phyloP scores from a whole-genome alignment of 2,329 filamentous ascomycete genomes.

The Colletotrichum spinosum region DNA sequence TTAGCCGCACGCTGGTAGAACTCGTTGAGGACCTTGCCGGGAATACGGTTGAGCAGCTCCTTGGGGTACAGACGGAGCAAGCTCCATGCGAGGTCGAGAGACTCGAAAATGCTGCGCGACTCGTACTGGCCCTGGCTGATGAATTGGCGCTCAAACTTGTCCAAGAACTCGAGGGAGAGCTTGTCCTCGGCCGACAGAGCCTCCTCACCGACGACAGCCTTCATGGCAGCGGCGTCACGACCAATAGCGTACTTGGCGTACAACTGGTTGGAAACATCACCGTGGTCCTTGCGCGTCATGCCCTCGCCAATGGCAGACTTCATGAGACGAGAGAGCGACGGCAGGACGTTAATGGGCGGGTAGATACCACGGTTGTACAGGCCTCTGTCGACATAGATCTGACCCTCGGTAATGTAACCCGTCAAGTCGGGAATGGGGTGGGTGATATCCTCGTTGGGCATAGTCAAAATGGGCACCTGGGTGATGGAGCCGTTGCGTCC shows the following conservation, averaged over 20 bases:
- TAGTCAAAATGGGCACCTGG: constrained; percentile 98
- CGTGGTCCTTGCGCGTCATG: constrained; percentile 95
- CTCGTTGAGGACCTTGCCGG: constrained; percentile 84
- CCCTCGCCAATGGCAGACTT: constrained; percentile 99
- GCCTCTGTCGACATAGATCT: constrained; percentile 96
- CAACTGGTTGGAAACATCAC: constrained; percentile 98
- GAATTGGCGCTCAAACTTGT: constrained; percentile 97
- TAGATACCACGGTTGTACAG: constrained; percentile 97
- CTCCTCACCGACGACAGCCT: constrained; percentile 98
- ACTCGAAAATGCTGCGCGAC: constrained; percentile 90
- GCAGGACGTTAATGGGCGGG: constrained; percentile 98
- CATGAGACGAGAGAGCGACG: constrained; percentile 98
- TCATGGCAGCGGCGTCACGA: constrained; percentile 98
- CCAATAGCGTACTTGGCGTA: constrained; percentile 99
- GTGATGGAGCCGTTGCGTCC: constrained; percentile 99
- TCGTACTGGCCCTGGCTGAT: constrained; percentile 95
- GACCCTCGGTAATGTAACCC: constrained; percentile 98
- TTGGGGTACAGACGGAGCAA: constrained; percentile 97
- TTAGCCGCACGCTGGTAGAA: constrained; percentile 79
- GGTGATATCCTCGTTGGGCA: constrained; percentile 99
- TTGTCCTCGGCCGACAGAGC: constrained; percentile 96
- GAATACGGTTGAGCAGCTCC: constrained; percentile 96
- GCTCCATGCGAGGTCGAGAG: constrained; percentile 95
- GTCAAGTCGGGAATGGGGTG: constrained; percentile 99
- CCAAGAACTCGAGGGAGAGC: constrained; percentile 95